Evolutionary conservation across 2,329 filamentous ascomycete species (phyloP).

Genomic region (Paraphaeosphaeria sporulosa): DNA sequence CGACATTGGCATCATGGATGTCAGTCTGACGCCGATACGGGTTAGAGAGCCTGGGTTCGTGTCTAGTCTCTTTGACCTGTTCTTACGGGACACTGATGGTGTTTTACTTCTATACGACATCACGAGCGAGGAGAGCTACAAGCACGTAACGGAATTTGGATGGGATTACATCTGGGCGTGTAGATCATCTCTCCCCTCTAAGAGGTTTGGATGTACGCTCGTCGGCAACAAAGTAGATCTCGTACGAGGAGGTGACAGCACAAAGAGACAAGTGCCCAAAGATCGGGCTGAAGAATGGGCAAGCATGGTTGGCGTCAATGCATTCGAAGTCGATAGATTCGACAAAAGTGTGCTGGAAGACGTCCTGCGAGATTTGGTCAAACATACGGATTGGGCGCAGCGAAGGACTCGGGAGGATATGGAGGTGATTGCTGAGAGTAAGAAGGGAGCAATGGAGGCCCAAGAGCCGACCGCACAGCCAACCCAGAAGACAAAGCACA

Average conservation of each 20-base stretch:
- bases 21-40: conserved; percentile 28
- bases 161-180: conserved; percentile 27
- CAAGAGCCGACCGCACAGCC: neutral
- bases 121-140: conserved; percentile 30
- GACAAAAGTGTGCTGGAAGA: conserved; percentile 10
- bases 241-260: conserved; percentile 1
- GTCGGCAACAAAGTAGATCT: conserved; percentile 27
- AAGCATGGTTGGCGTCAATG: conserved; percentile 12
- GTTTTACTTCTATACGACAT: conserved; percentile 42
- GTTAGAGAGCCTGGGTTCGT: conserved; percentile 13
- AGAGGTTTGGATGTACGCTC: conserved; percentile 25
- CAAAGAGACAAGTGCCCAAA: conserved; percentile 17
- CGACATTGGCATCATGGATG: conserved; percentile 26
- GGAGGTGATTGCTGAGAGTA: neutral
- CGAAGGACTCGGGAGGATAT: conserved; percentile 14
- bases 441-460: neutral
- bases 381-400: conserved; percentile 10
- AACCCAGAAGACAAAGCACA: neutral
- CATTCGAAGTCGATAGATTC: conserved; percentile 20
- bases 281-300: conserved; percentile 22
- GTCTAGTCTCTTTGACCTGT: conserved; percentile 15
- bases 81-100: conserved; percentile 26
- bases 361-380: conserved; percentile 19
- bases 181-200: conserved; percentile 12
- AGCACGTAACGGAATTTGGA: conserved; percentile 25